Conservation (phyloP, 805 yeast species). For the Pichia nakasei region DNA sequence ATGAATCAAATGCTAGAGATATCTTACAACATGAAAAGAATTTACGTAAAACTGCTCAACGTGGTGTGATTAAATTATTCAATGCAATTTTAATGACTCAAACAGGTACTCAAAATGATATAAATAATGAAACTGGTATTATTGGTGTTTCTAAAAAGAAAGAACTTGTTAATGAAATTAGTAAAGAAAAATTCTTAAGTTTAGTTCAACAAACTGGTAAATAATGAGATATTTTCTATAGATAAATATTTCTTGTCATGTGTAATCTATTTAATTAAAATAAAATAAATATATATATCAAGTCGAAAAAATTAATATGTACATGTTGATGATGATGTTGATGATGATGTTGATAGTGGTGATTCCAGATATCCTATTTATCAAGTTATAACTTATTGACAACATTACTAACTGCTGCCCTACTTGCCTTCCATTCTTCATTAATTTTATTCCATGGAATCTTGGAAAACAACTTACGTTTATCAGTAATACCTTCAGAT, state of each 20-base stretch:
- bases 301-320: too few species aligned
- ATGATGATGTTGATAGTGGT: too few species aligned
- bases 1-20: slow-evolving; percentile 48
- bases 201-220: slow-evolving; percentile 74
- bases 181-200: slow-evolving; percentile 85
- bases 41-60: slow-evolving; percentile 56
- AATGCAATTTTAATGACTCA: slow-evolving; percentile 43
- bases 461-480: slow-evolving; percentile 21
- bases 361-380: neutral
- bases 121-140: slow-evolving; percentile 31
- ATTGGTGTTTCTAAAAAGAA: slow-evolving; percentile 39
- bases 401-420: slow-evolving; percentile 21
- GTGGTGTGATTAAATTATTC: slow-evolving; percentile 26
- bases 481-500: slow-evolving; percentile 17
- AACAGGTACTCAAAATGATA: slow-evolving; percentile 61
- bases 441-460: slow-evolving; percentile 30
- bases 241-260: neutral
- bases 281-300: neutral
- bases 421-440: slow-evolving; percentile 30
- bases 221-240: neutral
- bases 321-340: too few species aligned
- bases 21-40: slow-evolving; percentile 43
- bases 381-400: slow-evolving; percentile 18
- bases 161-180: slow-evolving; percentile 64
- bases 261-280: too few species aligned